Evolutionary conservation across 495 filamentous ascomycete species (phyloP), one percentile per base, ranked within the genome.

Genomic region (Penicillium lividum): DNA sequence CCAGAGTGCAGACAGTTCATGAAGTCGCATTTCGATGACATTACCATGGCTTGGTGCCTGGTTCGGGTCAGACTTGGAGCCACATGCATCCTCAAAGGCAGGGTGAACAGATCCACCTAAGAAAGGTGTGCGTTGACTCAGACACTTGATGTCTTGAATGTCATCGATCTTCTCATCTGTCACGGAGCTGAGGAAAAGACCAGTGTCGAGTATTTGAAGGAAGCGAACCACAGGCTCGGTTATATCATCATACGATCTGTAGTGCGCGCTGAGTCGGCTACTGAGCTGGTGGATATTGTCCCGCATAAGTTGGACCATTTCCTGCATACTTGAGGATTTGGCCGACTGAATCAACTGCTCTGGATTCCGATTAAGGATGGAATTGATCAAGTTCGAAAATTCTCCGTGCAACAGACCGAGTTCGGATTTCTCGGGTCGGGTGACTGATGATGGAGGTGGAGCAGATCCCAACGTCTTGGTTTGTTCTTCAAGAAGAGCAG

Each of bases 191-290:
- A 96, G 71, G 15, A 82, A 87, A 31, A 96, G 66, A 11, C 92
- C 91, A 55, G 93, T 68, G 59, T 89, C 87, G 10, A 99, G 77
- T 54, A 90, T 87, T 53, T 89, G 84, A 8, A 98, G 80, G 62
- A 97, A 92, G 46, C 88, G 90, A 57, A 93, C 79, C 42, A 91
- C 76, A 3, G 93, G 93, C 48, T 80, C 79, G 0, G 88, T 88
- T 49, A 98, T 79, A 70, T 99, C 94, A 54, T 90, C 88, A 62
- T 96, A 98, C 33, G 83, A 84, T 43, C 84, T 80, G 67, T 89
- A 93, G 22, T 84, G 77, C 2, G 80, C 73, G 2, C 76, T 80
- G 28, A 98, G 77, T 40, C 93, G 82, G 22, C 69, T 68, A 38
- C 86, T 82, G 9, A 96, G 80, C 54, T 88, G 84, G 7, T 74